Percentiles rank a stretch among this genome's conserved stretches.
These are phyloP conservation scores for Rhodomyrtus psidioides DNA, from an alignment of 441 rosid species.

Conservation along the genomic window DNA sequence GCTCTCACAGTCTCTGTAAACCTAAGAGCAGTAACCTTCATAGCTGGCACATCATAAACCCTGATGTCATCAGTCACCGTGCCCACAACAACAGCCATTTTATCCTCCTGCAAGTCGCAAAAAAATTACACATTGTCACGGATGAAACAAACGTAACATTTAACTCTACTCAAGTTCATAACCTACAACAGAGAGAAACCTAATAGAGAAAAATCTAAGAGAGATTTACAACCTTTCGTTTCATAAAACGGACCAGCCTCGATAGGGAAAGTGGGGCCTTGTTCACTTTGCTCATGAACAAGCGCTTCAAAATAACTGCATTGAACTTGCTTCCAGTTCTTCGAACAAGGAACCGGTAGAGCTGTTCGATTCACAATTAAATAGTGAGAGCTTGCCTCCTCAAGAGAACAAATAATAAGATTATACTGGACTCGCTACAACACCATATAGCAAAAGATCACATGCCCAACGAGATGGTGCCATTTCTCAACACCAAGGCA, in stretches of 20 bases:
- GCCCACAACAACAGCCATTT: slow-evolving; percentile 82
- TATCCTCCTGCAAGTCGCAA: slow-evolving; percentile 40
- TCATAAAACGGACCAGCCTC: slow-evolving; percentile 42
- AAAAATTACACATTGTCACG: not conserved
- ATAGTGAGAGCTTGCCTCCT: not conserved
- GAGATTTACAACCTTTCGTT: slow-evolving; percentile 45
- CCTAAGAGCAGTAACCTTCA: slow-evolving; percentile 81
- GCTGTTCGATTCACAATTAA: slow-evolving; percentile 18
- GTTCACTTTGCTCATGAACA: slow-evolving; percentile 94
- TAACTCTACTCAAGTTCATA: not conserved
- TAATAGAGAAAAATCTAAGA: not conserved
- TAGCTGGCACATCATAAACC: slow-evolving; percentile 69
- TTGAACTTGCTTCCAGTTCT: slow-evolving; percentile 88
- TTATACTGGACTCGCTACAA: not conserved
- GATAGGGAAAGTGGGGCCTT: slow-evolving; percentile 85
- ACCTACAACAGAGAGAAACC: not conserved
- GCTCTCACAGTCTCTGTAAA: slow-evolving; percentile 89
- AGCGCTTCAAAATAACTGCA: slow-evolving; percentile 80
- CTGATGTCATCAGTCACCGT: slow-evolving; percentile 79
- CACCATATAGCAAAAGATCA: not conserved
- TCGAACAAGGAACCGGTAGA: slow-evolving; percentile 81
- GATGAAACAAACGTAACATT: not conserved
- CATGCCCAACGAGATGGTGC: not conserved
- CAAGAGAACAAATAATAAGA: not conserved
- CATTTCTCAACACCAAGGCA: not conserved